phyloP scores from a whole-genome alignment of 106 monocot species.

The Ottelia alismoides region DNA sequence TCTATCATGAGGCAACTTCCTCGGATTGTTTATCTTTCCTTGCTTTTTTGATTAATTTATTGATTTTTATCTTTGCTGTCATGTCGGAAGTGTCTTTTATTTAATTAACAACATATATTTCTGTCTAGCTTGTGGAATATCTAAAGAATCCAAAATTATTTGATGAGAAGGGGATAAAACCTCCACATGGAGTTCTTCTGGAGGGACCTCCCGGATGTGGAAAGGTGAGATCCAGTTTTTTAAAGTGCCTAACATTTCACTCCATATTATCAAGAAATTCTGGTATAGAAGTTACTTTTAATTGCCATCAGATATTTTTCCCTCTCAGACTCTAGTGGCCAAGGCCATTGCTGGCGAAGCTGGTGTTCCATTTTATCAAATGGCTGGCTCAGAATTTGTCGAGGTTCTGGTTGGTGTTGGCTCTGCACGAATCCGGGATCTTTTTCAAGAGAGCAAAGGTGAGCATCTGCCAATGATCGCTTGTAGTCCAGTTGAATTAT shows the following conservation, averaged over 20 bases:
- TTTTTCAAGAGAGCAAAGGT: slow-evolving; percentile 92
- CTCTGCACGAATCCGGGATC: slow-evolving; percentile 77
- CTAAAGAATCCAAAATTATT: slow-evolving; percentile 79
- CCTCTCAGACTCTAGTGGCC: slow-evolving; percentile 66
- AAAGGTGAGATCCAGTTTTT: slow-evolving; percentile 33
- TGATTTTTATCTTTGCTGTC: too few relatives aligned
- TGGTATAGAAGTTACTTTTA: too few relatives aligned
- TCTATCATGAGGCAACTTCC: too few relatives aligned
- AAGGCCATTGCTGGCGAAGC: slow-evolving; percentile 95
- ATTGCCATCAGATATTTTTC: too few relatives aligned
- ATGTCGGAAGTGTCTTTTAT: too few relatives aligned
- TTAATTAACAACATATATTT: too few relatives aligned
- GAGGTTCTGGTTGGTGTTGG: slow-evolving; percentile 92
- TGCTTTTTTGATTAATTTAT: too few relatives aligned
- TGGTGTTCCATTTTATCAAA: slow-evolving; percentile 87
- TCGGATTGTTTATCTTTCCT: too few relatives aligned
- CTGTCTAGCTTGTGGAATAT: slow-evolving; percentile 56
- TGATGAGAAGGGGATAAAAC: slow-evolving; percentile 69
- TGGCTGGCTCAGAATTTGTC: slow-evolving; percentile 91
- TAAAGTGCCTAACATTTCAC: too few relatives aligned
- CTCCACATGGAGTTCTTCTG: slow-evolving; percentile 75
- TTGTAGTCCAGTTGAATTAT: too few relatives aligned
- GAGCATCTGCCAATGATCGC: too few relatives aligned
- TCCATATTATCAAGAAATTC: too few relatives aligned
- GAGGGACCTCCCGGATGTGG: slow-evolving; percentile 88